Conservation (phyloP, 2,329 filamentous ascomycete genomes). For the Alternaria brassicae region DNA sequence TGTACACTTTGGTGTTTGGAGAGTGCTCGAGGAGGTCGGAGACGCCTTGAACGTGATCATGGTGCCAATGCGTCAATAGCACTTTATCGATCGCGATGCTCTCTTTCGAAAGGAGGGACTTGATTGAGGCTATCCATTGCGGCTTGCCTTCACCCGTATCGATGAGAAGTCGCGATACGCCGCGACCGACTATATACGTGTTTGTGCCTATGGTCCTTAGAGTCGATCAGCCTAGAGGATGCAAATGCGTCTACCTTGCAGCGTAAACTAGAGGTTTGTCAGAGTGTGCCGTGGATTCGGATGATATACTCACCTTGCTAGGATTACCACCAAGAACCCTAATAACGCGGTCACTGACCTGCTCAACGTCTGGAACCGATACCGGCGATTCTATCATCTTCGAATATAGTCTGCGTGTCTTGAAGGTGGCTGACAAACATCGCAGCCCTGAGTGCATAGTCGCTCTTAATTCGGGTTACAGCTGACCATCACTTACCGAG, state of each 20-base stretch:
- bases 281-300: constrained; percentile 8
- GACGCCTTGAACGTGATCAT: constrained; percentile 82
- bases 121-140: constrained; percentile 73
- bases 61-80: constrained; percentile 91
- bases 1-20: constrained; percentile 70
- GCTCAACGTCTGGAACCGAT: constrained; percentile 74
- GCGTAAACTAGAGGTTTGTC: constrained; percentile 59
- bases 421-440: constrained; percentile 26
- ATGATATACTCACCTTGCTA: constrained; percentile 67
- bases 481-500: constrained; percentile 29
- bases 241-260: constrained; percentile 61
- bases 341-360: constrained; percentile 78
- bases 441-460: constrained; percentile 37
- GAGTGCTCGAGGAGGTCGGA: constrained; percentile 69
- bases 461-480: constrained; percentile 15
- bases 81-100: constrained; percentile 71
- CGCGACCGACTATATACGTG: constrained; percentile 88
- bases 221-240: neutral
- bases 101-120: constrained; percentile 70
- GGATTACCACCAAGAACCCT: constrained; percentile 91
- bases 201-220: constrained; percentile 73
- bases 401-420: constrained; percentile 33
- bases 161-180: constrained; percentile 75
- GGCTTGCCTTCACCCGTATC: constrained; percentile 87
- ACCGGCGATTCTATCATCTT: constrained; percentile 69